These are phyloP conservation scores for Penicillium simplicissimum DNA, from an alignment of 495 filamentous ascomycete genomes.

Conservation along the genomic window DNA sequence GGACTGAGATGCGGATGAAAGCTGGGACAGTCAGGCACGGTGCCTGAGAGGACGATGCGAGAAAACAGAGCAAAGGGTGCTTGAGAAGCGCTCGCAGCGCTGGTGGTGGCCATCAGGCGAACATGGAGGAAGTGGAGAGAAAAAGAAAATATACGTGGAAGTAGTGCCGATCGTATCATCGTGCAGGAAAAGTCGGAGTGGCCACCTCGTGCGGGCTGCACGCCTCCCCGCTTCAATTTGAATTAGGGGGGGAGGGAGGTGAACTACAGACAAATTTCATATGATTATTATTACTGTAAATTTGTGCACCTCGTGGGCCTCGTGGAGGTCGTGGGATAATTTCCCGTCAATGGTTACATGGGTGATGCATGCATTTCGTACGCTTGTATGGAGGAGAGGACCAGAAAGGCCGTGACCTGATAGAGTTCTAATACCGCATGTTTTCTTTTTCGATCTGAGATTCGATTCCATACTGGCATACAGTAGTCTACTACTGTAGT, in stretches of 20 bases:
- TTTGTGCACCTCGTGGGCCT: neutral
- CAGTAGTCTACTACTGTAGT: too few relatives aligned
- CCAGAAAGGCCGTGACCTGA: too few relatives aligned
- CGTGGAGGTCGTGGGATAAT: too few relatives aligned
- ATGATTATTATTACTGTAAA: neutral
- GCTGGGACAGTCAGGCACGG: neutral
- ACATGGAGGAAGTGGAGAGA: constrained; percentile 5
- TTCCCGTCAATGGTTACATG: neutral
- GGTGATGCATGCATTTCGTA: neutral
- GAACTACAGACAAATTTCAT: too few relatives aligned
- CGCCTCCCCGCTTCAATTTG: neutral
- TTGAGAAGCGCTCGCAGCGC: neutral
- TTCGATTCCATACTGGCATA: neutral
- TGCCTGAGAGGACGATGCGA: neutral
- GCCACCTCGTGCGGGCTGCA: constrained; percentile 3
- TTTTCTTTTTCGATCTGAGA: neutral
- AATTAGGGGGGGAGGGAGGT: neutral
- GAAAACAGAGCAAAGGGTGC: neutral
- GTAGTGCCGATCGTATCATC: neutral
- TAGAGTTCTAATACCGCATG: neutral
- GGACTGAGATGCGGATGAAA: neutral
- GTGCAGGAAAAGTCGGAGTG: constrained; percentile 4
- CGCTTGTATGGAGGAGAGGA: neutral
- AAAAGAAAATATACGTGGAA: neutral
- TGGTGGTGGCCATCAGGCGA: neutral